These are phyloP conservation scores for Litchi chinensis DNA, from an alignment of 345 rosid genomes.

Conservation along the genomic window DNA sequence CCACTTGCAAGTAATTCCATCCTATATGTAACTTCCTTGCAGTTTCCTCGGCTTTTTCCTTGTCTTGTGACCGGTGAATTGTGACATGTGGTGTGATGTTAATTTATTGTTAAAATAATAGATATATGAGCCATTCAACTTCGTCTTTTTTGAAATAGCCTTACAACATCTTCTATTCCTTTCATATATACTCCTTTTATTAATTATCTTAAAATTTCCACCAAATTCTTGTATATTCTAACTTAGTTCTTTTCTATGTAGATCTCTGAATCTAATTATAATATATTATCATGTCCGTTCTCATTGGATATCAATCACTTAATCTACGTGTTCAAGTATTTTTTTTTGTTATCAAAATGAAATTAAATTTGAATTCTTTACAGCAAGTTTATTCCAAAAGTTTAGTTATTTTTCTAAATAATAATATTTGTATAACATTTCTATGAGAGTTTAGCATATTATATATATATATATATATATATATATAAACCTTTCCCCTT, in stretches of 20 bases:
- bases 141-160: too few relatives aligned
- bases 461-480: too few relatives aligned
- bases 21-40: not conserved
- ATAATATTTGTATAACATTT: too few relatives aligned
- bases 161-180: not conserved
- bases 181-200: not conserved
- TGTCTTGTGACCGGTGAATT: too few relatives aligned
- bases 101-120: too few relatives aligned
- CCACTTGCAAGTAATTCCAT: not conserved
- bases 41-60: not conserved
- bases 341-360: too few relatives aligned
- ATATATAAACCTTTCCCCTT: too few relatives aligned
- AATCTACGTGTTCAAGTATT: not conserved
- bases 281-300: not conserved
- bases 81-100: not conserved
- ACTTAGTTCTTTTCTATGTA: not conserved
- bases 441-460: too few relatives aligned
- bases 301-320: not conserved
- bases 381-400: not conserved
- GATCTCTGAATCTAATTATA: not conserved
- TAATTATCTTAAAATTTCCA: not conserved
- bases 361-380: not conserved
- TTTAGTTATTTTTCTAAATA: not conserved
- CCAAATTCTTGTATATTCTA: not conserved
- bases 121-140: not conserved